phyloP scores from a whole-genome alignment of 2,329 filamentous ascomycete genomes.

The Botrytis fabae region DNA sequence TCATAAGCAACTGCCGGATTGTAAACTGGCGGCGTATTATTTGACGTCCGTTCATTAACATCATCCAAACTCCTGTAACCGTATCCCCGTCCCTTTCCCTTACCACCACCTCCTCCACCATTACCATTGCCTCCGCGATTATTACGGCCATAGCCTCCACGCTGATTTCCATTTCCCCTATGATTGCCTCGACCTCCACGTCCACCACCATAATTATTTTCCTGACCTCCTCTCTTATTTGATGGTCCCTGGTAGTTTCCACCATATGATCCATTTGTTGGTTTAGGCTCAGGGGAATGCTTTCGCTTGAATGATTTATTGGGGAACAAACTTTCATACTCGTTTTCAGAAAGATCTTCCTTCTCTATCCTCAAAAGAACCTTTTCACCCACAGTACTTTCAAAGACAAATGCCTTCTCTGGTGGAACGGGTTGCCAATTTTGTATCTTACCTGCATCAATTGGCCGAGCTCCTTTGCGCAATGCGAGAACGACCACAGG shows the following conservation, averaged over 20 bases:
- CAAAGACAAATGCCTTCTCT: constrained; percentile 73
- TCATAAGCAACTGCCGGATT: constrained; percentile 41
- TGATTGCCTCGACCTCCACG: constrained; percentile 42
- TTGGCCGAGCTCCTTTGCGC: constrained; percentile 70
- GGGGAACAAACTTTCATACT: constrained; percentile 62
- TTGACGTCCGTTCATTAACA: constrained; percentile 50
- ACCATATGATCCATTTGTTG: constrained; percentile 35
- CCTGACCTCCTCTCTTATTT: constrained; percentile 38
- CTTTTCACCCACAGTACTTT: constrained; percentile 85
- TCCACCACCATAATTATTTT: constrained; percentile 31
- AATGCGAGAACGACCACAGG: constrained; percentile 83
- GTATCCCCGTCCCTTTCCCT: constrained; percentile 50
- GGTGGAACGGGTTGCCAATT: constrained; percentile 77
- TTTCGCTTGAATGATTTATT: constrained; percentile 63
- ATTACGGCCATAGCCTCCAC: constrained; percentile 36
- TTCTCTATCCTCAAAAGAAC: constrained; percentile 77
- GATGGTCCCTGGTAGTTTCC: constrained; percentile 41
- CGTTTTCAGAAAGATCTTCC: constrained; percentile 62
- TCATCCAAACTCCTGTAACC: constrained; percentile 70
- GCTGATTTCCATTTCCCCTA: constrained; percentile 47
- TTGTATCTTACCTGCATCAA: constrained; percentile 78
- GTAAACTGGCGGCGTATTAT: constrained; percentile 40
- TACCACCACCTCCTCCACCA: constrained; percentile 43
- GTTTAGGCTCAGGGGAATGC: constrained; percentile 51
- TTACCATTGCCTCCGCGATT: constrained; percentile 36